Conservation (phyloP, 306 rosid genomes). For the Prunus mume region DNA sequence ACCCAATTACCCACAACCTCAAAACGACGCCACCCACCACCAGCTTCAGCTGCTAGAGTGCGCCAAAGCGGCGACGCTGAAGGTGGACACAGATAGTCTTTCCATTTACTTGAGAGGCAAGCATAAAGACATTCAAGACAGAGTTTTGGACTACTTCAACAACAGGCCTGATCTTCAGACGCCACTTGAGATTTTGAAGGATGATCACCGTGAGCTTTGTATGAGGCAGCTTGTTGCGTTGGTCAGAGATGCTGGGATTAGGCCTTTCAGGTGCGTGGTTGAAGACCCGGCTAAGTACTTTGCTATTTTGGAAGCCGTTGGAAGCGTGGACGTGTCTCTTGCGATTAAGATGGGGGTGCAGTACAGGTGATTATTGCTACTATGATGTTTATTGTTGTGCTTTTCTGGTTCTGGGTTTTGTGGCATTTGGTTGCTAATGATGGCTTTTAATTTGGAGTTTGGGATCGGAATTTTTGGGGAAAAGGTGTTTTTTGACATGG, state of each 20-base stretch:
- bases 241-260: conserved; percentile 72
- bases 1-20: conserved; percentile 21
- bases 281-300: conserved; percentile 73
- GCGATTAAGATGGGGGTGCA: conserved; percentile 95
- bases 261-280: conserved; percentile 51
- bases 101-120: conserved; percentile 59
- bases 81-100: conserved; percentile 37
- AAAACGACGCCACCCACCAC: not conserved
- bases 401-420: not conserved
- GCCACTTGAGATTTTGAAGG: conserved; percentile 74
- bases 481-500: not conserved
- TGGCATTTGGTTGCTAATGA: not conserved
- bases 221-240: conserved; percentile 73
- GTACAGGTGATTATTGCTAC: conserved; percentile 50
- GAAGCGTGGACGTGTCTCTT: conserved; percentile 80
- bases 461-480: not conserved
- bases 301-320: conserved; percentile 78
- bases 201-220: conserved; percentile 70
- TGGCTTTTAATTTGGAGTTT: not conserved
- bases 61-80: conserved; percentile 41
- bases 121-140: conserved; percentile 68
- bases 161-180: conserved; percentile 74
- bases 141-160: conserved; percentile 55
- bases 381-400: not conserved
- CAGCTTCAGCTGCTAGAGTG: conserved; percentile 40